Base-by-base conservation (phyloP, 1,139 yeast species). In the Suhomyces kunorum region DNA sequence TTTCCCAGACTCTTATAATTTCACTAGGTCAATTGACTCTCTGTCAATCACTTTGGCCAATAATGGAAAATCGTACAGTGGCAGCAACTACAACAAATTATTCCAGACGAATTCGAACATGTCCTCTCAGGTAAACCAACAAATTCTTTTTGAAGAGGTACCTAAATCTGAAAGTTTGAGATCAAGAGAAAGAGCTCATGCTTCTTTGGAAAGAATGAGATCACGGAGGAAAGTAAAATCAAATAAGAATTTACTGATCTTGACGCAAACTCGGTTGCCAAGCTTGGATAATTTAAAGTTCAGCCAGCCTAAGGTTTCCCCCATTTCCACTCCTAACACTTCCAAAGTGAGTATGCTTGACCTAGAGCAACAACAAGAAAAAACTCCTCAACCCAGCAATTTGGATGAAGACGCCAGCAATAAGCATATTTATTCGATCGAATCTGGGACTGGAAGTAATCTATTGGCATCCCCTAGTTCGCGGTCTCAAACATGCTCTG, bases 131-230 rank as follows among this genome's bases (percentile, higher is more conserved):
- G 23, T 17, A 6, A 16, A 34, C 4, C 39, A 42, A 13, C 32
- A 36, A 2, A 46, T 59, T 7, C 61, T 59, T 39, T 45, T 59
- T 15, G 67, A 63, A 17, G 71, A 65, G 14, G 50, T 54, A 12
- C 68, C 71, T 5, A 56, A 56, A 28, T 48, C 63, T 2, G 66
- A 59, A 19, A 62, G 58, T 34, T 49, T 62, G 5, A 63, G 80
- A 44, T 79, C 83, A 5, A 68, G 72, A 30, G 87, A 80, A 48
- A 64, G 87, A 48, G 87, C 87, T 0, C 81, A 80, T 54, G 87
- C 87, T 0, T 80, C 86, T 0, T 60, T 83, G 29, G 74, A 79
- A 45, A 67, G 89, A 58, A 80, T 82, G 73, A 71, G 78, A 46
- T 76, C 78, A 27, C 65, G 86, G 44, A 62, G 87, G 43, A 74